Percentiles rank a stretch among this genome's conserved stretches.
These are phyloP conservation scores for Alternaria solani DNA, from an alignment of 2,329 filamentous ascomycete genomes.

Conservation along the genomic window DNA sequence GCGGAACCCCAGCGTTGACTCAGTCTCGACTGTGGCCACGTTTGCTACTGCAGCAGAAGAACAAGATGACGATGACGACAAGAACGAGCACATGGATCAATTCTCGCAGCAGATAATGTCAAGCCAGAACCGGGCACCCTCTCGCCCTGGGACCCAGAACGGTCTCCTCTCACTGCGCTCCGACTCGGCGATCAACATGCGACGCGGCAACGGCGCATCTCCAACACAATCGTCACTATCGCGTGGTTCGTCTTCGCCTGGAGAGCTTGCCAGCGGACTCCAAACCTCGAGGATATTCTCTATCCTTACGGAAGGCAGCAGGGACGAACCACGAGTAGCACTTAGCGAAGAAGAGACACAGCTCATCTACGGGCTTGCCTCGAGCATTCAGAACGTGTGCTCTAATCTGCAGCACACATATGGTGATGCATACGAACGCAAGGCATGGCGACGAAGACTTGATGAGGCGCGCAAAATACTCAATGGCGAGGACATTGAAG, in stretches of 20 bases:
- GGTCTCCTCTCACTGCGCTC: constrained; percentile 36
- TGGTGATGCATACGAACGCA: constrained; percentile 63
- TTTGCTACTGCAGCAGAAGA: constrained; percentile 71
- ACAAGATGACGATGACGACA: constrained; percentile 48
- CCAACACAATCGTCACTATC: constrained; percentile 41
- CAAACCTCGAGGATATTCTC: constrained; percentile 54
- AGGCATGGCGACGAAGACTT: constrained; percentile 73
- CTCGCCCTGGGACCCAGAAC: constrained; percentile 25
- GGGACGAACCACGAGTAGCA: constrained; percentile 43
- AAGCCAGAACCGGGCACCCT: constrained; percentile 25
- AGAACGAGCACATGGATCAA: constrained; percentile 55
- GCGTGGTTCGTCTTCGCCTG: constrained; percentile 41
- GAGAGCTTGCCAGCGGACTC: constrained; percentile 43
- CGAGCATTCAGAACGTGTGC: constrained; percentile 64
- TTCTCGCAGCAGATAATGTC: constrained; percentile 46
- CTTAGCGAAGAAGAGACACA: constrained; percentile 65
- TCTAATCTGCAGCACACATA: constrained; percentile 58
- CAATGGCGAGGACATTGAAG: constrained; percentile 67
- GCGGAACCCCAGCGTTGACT: constrained; percentile 66
- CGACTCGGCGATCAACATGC: constrained; percentile 46
- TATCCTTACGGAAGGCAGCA: constrained; percentile 50
- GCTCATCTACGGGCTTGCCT: constrained; percentile 59
- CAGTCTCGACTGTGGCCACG: constrained; percentile 66
- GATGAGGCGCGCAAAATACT: constrained; percentile 77
- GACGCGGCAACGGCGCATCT: constrained; percentile 34